phyloP scores from a whole-genome alignment of 2,329 filamentous ascomycete species.

The Thermochaetoides dissita region DNA sequence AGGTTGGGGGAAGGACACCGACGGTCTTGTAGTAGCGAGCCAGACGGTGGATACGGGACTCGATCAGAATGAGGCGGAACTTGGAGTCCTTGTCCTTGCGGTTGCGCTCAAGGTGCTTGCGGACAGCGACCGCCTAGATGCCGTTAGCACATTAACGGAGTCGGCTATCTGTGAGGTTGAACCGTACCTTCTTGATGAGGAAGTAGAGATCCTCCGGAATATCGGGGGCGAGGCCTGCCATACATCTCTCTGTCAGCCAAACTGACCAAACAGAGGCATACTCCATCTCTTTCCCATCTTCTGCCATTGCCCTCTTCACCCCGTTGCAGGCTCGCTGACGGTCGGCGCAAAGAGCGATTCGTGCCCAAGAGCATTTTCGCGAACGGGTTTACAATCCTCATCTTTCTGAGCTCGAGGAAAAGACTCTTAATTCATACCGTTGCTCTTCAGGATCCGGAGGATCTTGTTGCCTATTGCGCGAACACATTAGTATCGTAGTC shows the following conservation, averaged over 20 bases:
- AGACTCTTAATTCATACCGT: conserved; percentile 57
- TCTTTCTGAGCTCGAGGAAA: conserved; percentile 7
- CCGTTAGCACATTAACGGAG: neutral
- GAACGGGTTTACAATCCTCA: too few species aligned
- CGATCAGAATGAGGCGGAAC: conserved; percentile 99
- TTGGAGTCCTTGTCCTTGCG: conserved; percentile 99
- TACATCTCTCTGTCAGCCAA: conserved; percentile 82
- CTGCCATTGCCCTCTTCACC: neutral
- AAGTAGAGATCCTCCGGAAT: conserved; percentile 98
- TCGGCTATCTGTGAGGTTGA: too few species aligned
- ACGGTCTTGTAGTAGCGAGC: conserved; percentile 97
- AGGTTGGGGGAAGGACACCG: conserved; percentile 73
- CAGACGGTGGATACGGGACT: conserved; percentile 99
- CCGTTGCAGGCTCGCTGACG: neutral
- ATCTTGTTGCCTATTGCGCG: conserved; percentile 84
- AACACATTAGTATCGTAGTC: conserved; percentile 24
- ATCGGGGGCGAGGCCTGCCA: conserved; percentile 90
- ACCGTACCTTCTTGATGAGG: conserved; percentile 98
- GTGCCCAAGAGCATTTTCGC: neutral
- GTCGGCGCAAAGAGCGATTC: neutral
- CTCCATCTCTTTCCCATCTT: conserved; percentile 4
- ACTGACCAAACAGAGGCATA: conserved; percentile 73
- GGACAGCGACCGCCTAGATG: conserved; percentile 77
- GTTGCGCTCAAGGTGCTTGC: conserved; percentile 99
- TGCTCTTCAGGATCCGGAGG: conserved; percentile 94